Evolutionary conservation across 208 protist species (phyloP), one percentile per base, ranked within the genome.

Genomic region (Leishmania guyanensis): DNA sequence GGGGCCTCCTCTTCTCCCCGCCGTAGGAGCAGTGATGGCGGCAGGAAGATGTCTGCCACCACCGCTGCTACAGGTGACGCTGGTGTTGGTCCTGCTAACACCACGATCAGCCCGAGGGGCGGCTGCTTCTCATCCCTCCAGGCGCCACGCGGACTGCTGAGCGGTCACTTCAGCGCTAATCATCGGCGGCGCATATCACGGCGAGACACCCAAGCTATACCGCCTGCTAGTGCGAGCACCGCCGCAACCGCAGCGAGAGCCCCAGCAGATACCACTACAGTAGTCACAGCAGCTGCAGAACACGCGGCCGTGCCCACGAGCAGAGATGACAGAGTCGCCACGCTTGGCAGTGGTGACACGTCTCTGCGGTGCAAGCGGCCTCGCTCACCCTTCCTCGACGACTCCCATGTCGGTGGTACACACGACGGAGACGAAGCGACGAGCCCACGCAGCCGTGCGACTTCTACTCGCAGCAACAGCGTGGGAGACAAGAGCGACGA

Each of bases 101-200:
- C 72, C 5, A 43, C 10, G 53, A 2, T 64, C 51, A 29, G n/a
- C 5, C 33, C 51, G 43, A 73, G 16, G 16, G n/a, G 69, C 46
- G 69, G 26, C 46, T n/a, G 22, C 20, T 5, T 54, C 10, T 64
- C 72, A 8, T 51, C 39, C 10, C 46, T 58, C 36, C 26, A 17
- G 26, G 43, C 10, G 0, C 26, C 72, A 33, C 77, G 66, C 26
- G 68, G 54, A 3, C 29, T 33, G 26, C 78, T 86, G 33, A 82
- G 78, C 54, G 82, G 82, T 1, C 82, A 86, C 68, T 86, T 81
- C 17, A 79, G 78, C 36, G 82, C 78, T 22, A 86, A 86, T 36
- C 74, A 82, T 58, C 60, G 75, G n/a, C 82, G 82, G 6, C 82
- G 82, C 26, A 74, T 12, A 33, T 36, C 76, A 22, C 64, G 58